Evolutionary conservation across 495 filamentous ascomycete species (phyloP), one percentile per base, ranked within the genome.

Genomic region (Choiromyces venosus): DNA sequence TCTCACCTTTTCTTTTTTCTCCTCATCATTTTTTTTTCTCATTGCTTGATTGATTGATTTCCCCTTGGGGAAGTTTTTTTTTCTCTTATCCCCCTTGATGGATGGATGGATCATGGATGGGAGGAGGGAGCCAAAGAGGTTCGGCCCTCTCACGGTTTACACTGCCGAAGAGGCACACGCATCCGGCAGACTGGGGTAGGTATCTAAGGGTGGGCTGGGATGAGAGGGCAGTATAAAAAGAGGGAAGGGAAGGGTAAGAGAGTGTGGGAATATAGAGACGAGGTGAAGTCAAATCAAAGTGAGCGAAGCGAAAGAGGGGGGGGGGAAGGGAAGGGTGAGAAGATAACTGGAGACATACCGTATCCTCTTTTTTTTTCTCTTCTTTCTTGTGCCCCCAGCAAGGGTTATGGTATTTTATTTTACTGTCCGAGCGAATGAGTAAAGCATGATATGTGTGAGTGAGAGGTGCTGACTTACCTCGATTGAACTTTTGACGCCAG

Each of bases 401-500:
- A 61, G 69, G 74, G 44, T 74, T 70, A 29, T 29, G 10, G 29
- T 61, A 61, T 61, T 61, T 25, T 61, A 61, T 65, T 77, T 75
- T 77, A 76, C 75, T 61, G 70, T 68, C 52, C 52, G n/a, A 61
- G 52, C 52, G 25, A 29, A 25, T 8, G 52, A 42, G 70, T 44
- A 73, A 65, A 67, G 71, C 70, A 65, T 66, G 67, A 75, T 75
- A 64, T 68, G 42, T 61, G 69, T 56, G 68, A 44, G 61, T 42
- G 68, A 71, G 40, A 71, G 61, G 73, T 65, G 42, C 68, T 76
- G 66, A 77, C 65, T 61, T 29, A 10, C 52, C 25, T 29, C n/a
- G 52, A 61, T 61, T 61, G n/a, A 61, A 29, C n/a, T 77, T 66
- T 74, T 77, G 75, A 77, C 75, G 75, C 75, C 75, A 77, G 75